A percentile compares a stretch with the other conserved stretches of the same genome.
Conservation (phyloP, 75 land plant genomes). For the Larix kaempferi region DNA sequence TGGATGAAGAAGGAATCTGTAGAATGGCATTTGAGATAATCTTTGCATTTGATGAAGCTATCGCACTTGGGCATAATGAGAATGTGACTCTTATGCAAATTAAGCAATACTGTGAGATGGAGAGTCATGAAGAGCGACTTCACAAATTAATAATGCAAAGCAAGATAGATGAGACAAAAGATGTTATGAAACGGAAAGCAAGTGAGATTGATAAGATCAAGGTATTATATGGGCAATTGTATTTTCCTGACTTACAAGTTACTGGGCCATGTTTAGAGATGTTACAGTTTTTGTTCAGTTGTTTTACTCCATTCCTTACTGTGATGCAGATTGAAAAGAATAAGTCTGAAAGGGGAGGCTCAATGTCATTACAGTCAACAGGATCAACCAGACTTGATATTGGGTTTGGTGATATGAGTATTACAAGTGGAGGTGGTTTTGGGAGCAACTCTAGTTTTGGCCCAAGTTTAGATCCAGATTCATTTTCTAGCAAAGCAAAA, state of each 20-base stretch:
- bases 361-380: constrained; percentile 52
- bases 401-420: constrained; percentile 64
- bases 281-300: background rate
- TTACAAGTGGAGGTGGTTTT: constrained; percentile 73
- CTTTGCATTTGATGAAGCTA: constrained; percentile 97
- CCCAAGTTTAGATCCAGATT: constrained; percentile 51
- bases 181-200: constrained; percentile 98
- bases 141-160: constrained; percentile 88
- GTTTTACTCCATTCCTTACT: background rate
- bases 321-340: constrained; percentile 67
- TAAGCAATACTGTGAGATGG: constrained; percentile 99
- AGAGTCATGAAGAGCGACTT: constrained; percentile 95
- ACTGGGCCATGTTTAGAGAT: background rate
- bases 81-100: constrained; percentile 87
- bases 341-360: constrained; percentile 79
- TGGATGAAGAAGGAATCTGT: constrained; percentile 91
- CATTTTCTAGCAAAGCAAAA: constrained; percentile 72
- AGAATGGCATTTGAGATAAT: constrained; percentile 90
- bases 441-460: constrained; percentile 84
- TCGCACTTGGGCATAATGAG: constrained; percentile 95
- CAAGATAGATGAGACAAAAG: constrained; percentile 96
- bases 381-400: constrained; percentile 73
- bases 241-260: background rate
- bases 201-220: constrained; percentile 99
- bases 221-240: constrained; percentile 36